A percentile compares a stretch with the other conserved stretches of the same genome.
phyloP scores from a whole-genome alignment of 73 alveolate genomes.

The Uronychia setigera region DNA sequence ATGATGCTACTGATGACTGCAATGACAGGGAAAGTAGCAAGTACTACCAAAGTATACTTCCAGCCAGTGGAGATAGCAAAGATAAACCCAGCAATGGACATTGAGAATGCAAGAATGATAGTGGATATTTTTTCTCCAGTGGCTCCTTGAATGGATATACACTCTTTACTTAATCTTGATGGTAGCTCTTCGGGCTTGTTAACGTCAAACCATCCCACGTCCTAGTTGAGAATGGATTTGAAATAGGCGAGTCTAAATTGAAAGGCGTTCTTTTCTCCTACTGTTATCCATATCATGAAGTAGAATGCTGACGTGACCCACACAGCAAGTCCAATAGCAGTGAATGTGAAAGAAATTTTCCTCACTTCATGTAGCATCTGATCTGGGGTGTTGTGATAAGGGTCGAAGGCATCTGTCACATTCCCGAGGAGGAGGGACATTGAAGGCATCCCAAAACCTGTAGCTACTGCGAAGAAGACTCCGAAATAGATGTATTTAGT shows the following conservation, averaged over 20 bases:
- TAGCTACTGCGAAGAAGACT: no score
- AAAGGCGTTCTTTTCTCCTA: not conserved
- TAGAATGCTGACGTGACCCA: no score
- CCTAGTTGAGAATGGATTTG: constrained; percentile 1
- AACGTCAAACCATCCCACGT: not conserved
- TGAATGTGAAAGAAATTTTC: constrained; percentile 2
- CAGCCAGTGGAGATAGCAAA: constrained; percentile 64
- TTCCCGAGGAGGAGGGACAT: constrained; percentile 67
- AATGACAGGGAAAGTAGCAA: constrained; percentile 7
- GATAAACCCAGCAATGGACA: constrained; percentile 64
- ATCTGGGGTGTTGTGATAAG: no score
- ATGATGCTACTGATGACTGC: constrained; percentile 4
- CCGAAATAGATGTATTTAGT: no score
- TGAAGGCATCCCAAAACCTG: no score
- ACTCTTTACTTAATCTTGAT: not conserved
- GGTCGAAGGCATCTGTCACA: constrained; percentile 63
- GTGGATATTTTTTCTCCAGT: constrained; percentile 45
- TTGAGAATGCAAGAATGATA: constrained; percentile 26
- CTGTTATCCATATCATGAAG: not conserved
- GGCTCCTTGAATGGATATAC: constrained; percentile 2
- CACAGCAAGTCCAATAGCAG: not conserved
- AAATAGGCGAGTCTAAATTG: constrained; percentile 8
- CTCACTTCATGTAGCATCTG: constrained; percentile 45
- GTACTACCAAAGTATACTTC: constrained; percentile 58
- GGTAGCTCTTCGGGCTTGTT: constrained; percentile 11